Evolutionary conservation across 2,329 filamentous ascomycete genomes (phyloP).

Genomic region (Aspergillus phoenicis): DNA sequence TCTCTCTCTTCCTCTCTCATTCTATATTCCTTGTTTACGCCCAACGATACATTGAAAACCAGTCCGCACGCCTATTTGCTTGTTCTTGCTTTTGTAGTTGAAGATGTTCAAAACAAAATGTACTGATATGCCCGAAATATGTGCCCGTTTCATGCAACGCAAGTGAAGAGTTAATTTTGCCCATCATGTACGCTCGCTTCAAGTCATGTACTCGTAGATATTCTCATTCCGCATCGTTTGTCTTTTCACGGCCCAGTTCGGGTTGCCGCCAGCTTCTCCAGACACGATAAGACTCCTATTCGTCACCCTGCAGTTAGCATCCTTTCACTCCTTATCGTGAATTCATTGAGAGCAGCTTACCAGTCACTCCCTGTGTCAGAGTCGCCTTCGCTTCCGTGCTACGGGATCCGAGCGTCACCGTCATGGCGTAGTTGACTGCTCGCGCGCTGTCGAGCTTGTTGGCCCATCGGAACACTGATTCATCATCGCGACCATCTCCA

Average conservation of each 20-base stretch:
- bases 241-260: neutral
- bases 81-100: neutral
- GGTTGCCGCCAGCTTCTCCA: slow-evolving; percentile 52
- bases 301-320: slow-evolving; percentile 20
- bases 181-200: too few species aligned
- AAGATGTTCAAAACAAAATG: neutral
- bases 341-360: slow-evolving; percentile 53
- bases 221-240: slow-evolving; percentile 5
- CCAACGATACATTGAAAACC: neutral
- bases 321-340: neutral
- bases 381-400: slow-evolving; percentile 88
- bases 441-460: slow-evolving; percentile 68
- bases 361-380: slow-evolving; percentile 86
- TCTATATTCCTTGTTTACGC: too few species aligned
- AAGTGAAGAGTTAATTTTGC: too few species aligned
- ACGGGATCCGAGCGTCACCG: slow-evolving; percentile 81
- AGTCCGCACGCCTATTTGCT: neutral
- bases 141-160: neutral
- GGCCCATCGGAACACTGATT: slow-evolving; percentile 92
- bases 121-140: neutral
- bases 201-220: neutral
- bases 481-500: slow-evolving; percentile 89
- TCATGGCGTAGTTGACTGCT: slow-evolving; percentile 70
- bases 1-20: too few species aligned
- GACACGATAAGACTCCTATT: slow-evolving; percentile 54